Evolutionary conservation across 2,329 filamentous ascomycete genomes (phyloP).

Genomic region (Cercospora berteroae): DNA sequence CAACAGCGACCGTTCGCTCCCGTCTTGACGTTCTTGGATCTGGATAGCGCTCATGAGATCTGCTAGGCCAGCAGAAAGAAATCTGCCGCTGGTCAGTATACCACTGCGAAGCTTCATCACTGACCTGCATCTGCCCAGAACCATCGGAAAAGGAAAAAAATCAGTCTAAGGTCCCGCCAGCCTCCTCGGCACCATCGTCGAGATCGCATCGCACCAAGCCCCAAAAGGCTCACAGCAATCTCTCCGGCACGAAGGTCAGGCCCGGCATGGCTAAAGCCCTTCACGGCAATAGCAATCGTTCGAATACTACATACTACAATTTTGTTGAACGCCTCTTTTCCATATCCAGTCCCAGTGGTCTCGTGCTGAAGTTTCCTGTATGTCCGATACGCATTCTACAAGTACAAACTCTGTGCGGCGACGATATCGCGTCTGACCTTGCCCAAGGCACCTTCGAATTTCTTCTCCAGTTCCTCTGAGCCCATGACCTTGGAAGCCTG

Average conservation of each 20-base stretch:
- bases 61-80: neutral
- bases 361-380: neutral
- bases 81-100: neutral
- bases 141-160: neutral
- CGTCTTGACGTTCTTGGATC: too few species aligned
- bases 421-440: conserved; percentile 94
- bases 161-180: conserved; percentile 10
- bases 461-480: conserved; percentile 85
- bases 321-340: neutral
- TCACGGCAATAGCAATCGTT: conserved; percentile 12
- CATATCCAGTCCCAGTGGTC: neutral
- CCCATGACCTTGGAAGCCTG: conserved; percentile 98
- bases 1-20: too few species aligned
- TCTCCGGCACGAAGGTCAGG: conserved; percentile 14
- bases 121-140: neutral
- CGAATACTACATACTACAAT: conserved; percentile 2
- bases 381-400: conserved; percentile 50
- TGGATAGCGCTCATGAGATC: too few species aligned
- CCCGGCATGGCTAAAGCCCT: conserved; percentile 13
- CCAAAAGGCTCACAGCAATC: conserved; percentile 7
- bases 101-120: too few species aligned
- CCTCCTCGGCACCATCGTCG: conserved; percentile 12
- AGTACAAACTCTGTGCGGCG: conserved; percentile 87
- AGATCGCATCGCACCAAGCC: conserved; percentile 14
- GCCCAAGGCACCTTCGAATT: conserved; percentile 81